phyloP scores from a whole-genome alignment of 2,329 filamentous ascomycete species.

The Exophiala viscosa region DNA sequence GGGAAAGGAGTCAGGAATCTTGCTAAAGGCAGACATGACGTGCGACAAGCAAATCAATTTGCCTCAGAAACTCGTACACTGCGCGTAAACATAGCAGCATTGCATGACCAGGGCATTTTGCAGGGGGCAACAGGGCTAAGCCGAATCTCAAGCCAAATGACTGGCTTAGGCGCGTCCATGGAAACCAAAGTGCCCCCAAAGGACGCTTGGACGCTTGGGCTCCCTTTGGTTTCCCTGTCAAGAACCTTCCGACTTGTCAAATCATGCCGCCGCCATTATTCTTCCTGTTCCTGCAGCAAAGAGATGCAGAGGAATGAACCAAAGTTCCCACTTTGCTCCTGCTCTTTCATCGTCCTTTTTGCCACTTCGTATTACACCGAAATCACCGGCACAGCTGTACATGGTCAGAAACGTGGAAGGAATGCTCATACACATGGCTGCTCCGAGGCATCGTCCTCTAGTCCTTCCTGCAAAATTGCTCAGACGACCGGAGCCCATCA shows the following conservation, averaged over 20 bases:
- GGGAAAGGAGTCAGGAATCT: too few relatives aligned
- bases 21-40: background rate
- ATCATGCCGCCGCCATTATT: background rate
- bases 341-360: background rate
- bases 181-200: too few relatives aligned
- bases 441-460: background rate
- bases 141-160: slow-evolving; percentile 2
- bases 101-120: too few relatives aligned
- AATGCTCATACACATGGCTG: too few relatives aligned
- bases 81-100: too few relatives aligned
- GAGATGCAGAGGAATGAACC: background rate
- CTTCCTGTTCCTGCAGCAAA: slow-evolving; percentile 8
- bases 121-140: too few relatives aligned
- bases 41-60: slow-evolving; percentile 3
- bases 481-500: too few relatives aligned
- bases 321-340: slow-evolving; percentile 1
- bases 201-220: too few relatives aligned
- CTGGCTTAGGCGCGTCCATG: background rate
- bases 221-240: background rate
- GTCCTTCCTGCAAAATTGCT: too few relatives aligned
- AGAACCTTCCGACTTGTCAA: background rate
- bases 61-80: background rate
- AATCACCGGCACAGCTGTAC: slow-evolving; percentile 6
- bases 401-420: background rate
- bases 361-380: slow-evolving; percentile 11